A percentile compares a stretch with the other conserved stretches of the same genome.
Conservation (phyloP, 192 early-diverging fungal genomes). For the Rhizoclosmatium globosum region DNA sequence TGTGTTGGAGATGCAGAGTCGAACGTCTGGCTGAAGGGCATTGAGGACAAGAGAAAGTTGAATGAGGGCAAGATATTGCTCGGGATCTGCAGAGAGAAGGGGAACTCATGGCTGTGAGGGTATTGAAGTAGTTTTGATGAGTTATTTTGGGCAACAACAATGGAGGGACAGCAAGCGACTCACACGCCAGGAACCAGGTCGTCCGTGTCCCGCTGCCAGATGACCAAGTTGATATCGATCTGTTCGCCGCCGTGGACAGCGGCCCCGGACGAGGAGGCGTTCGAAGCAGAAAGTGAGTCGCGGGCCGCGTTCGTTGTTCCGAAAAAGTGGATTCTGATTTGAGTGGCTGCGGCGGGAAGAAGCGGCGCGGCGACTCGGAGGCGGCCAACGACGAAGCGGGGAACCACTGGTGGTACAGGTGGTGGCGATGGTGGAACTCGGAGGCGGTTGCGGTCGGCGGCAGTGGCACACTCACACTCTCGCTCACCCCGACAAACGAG, state of each 20-base stretch:
- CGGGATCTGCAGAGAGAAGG: conserved; percentile 33
- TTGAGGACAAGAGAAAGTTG: conserved; percentile 28
- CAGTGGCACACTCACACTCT: not conserved
- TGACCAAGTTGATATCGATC: conserved; percentile 18
- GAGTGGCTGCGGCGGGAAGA: conserved; percentile 4
- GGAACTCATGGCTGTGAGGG: conserved; percentile 27
- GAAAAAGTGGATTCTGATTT: conserved; percentile 22
- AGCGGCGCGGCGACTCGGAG: conserved; percentile 21
- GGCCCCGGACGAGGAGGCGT: not conserved
- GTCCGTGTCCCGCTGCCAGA: conserved; percentile 8
- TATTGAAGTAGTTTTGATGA: not conserved
- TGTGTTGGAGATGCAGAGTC: conserved; percentile 18
- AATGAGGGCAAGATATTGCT: conserved; percentile 29
- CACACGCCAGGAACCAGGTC: conserved; percentile 18
- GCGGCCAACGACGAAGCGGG: conserved; percentile 27
- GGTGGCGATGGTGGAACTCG: not conserved
- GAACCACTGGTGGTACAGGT: not conserved
- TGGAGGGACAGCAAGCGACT: not conserved
- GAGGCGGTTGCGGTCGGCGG: not conserved
- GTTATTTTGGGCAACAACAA: not conserved
- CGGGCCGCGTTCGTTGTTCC: conserved; percentile 12
- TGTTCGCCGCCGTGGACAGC: not conserved
- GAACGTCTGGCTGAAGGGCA: conserved; percentile 33
- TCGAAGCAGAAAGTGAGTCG: not conserved
- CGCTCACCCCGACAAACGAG: not conserved